phyloP scores from a whole-genome alignment of 305 asterid species.

The Fraxinus latifolia region DNA sequence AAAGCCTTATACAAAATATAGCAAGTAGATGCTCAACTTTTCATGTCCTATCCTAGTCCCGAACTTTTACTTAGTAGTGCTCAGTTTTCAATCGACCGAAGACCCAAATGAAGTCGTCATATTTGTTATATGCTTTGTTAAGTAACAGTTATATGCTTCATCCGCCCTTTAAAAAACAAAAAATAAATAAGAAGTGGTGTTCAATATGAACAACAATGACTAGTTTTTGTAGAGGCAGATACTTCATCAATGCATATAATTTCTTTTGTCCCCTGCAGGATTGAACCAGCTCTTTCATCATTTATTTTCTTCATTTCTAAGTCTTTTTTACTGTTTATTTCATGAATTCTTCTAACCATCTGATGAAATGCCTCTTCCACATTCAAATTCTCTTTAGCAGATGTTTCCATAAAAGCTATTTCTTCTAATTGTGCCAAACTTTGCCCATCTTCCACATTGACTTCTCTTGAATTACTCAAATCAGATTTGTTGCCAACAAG shows the following conservation, averaged over 20 bases:
- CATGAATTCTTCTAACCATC: conserved; percentile 64
- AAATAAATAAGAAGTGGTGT: not conserved
- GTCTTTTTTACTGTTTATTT: conserved; percentile 48
- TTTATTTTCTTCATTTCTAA: conserved; percentile 42
- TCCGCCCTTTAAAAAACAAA: not conserved
- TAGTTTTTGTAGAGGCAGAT: conserved; percentile 63
- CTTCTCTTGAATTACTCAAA: conserved; percentile 50
- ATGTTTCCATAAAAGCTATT: conserved; percentile 69
- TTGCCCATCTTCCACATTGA: conserved; percentile 62
- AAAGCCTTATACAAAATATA: not conserved
- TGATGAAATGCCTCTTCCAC: conserved; percentile 79
- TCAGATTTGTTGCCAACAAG: conserved; percentile 81
- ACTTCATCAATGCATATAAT: conserved; percentile 61
- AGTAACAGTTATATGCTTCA: not conserved
- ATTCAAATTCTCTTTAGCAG: conserved; percentile 74
- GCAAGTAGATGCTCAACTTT: not conserved
- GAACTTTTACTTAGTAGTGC: not conserved
- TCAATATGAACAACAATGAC: conserved; percentile 52
- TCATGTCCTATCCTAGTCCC: not conserved
- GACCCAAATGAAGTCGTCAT: not conserved
- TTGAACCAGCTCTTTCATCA: conserved; percentile 20
- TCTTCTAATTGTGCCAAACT: conserved; percentile 65
- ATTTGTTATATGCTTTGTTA: not conserved
- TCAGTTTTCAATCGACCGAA: not conserved
- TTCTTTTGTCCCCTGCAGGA: conserved; percentile 47